Evolutionary conservation across 1,284 basidiomycete genomes (phyloP).

Genomic region (Ganoderma boninense): DNA sequence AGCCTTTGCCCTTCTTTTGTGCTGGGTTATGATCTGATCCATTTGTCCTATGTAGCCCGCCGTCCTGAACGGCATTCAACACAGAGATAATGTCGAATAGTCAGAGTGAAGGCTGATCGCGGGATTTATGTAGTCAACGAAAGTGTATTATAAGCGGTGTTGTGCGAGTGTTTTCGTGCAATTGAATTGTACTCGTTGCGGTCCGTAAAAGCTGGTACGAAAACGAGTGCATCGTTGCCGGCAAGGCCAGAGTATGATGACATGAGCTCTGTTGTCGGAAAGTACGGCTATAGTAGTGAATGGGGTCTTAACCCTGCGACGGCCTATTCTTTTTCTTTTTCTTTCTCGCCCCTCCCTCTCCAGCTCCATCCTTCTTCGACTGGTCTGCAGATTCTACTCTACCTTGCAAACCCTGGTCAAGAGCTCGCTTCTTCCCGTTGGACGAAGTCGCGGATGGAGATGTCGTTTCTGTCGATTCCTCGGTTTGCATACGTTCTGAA

Average conservation of each 20-base stretch:
- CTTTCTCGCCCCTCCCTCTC: slow-evolving; percentile 28
- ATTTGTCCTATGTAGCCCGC: too few species aligned
- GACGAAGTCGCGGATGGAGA: background rate
- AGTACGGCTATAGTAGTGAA: background rate
- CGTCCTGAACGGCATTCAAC: too few species aligned
- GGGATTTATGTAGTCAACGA: background rate
- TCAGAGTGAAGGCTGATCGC: too few species aligned
- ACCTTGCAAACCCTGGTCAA: slow-evolving; percentile 16
- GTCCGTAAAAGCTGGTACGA: background rate
- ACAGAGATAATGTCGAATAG: too few species aligned
- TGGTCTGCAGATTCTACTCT: background rate
- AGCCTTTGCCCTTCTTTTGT: slow-evolving; percentile 11
- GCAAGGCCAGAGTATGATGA: background rate
- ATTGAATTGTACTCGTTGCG: background rate
- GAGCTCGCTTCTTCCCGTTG: slow-evolving; percentile 32
- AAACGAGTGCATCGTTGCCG: background rate
- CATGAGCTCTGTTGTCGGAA: background rate
- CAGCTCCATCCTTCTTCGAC: slow-evolving; percentile 6
- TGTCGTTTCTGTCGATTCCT: background rate
- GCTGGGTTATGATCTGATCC: too few species aligned
- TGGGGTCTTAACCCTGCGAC: background rate
- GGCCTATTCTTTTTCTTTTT: slow-evolving; percentile 34
- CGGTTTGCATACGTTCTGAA: background rate
- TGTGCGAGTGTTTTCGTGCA: background rate
- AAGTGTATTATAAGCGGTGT: background rate